phyloP scores from a whole-genome alignment of 2,329 filamentous ascomycete species.

The Alternaria gansuensis region DNA sequence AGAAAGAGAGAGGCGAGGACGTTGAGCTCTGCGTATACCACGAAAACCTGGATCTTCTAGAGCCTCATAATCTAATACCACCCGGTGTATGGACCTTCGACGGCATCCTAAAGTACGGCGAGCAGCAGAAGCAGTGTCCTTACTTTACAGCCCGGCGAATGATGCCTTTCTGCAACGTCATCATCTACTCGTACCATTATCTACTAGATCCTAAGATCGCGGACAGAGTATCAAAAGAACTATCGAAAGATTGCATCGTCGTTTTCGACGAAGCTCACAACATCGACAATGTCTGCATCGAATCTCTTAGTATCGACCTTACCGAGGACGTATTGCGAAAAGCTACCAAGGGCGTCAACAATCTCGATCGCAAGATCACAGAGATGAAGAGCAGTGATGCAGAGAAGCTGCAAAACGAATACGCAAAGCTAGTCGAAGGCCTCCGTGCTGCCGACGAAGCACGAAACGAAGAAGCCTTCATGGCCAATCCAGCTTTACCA shows the following conservation, averaged over 20 bases:
- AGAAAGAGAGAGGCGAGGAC: slow-evolving; percentile 93
- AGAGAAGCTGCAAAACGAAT: slow-evolving; percentile 92
- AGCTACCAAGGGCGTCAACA: slow-evolving; percentile 88
- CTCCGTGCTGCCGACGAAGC: slow-evolving; percentile 87
- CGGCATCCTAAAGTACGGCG: slow-evolving; percentile 85
- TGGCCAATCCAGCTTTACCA: slow-evolving; percentile 92
- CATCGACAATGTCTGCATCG: slow-evolving; percentile 99
- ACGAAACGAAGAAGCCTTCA: slow-evolving; percentile 92
- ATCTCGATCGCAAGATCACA: slow-evolving; percentile 86
- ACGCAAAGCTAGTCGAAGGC: slow-evolving; percentile 92
- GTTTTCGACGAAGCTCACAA: slow-evolving; percentile 99
- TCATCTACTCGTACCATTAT: slow-evolving; percentile 99
- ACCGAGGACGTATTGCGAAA: slow-evolving; percentile 94
- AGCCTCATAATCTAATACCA: slow-evolving; percentile 92
- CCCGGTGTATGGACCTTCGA: slow-evolving; percentile 97
- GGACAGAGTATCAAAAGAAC: slow-evolving; percentile 90
- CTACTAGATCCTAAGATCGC: slow-evolving; percentile 97
- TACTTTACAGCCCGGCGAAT: slow-evolving; percentile 96
- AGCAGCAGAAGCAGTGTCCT: slow-evolving; percentile 95
- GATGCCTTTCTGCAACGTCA: slow-evolving; percentile 99
- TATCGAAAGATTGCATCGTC: slow-evolving; percentile 97
- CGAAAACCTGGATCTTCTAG: slow-evolving; percentile 94
- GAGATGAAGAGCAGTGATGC: slow-evolving; percentile 98
- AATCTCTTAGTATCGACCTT: slow-evolving; percentile 94
- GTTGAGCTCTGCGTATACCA: slow-evolving; percentile 96